phyloP scores from a whole-genome alignment of 2,329 filamentous ascomycete genomes.

The Aciculosporium take region DNA sequence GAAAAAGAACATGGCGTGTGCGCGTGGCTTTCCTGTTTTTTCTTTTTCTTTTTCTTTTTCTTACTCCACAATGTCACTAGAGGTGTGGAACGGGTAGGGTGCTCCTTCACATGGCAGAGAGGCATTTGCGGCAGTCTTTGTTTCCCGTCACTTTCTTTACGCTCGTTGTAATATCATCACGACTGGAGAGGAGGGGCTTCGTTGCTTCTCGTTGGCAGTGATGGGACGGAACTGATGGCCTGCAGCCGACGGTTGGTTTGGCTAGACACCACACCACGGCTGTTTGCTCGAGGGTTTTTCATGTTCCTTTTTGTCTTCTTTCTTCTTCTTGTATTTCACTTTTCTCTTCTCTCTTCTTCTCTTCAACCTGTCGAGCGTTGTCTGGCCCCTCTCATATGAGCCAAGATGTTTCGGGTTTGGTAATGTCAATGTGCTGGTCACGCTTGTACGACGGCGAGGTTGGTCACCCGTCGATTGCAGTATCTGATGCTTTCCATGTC shows the following conservation, averaged over 20 bases:
- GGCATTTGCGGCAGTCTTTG: neutral
- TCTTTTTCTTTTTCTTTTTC: neutral
- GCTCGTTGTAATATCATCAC: constrained; percentile 36
- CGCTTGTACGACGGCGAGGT: constrained; percentile 14
- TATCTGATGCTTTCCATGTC: no score
- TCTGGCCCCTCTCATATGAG: neutral
- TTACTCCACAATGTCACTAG: no score
- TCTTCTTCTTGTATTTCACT: neutral
- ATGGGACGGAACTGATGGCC: neutral
- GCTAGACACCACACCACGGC: neutral
- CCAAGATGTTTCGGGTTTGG: constrained; percentile 3
- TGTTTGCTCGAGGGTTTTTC: neutral
- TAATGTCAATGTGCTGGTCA: constrained; percentile 19
- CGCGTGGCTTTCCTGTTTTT: constrained; percentile 11
- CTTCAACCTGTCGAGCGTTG: neutral
- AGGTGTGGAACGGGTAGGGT: neutral
- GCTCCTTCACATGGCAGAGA: neutral
- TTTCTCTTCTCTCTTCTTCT: neutral
- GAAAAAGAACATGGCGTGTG: constrained; percentile 14
- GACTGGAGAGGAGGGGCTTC: constrained; percentile 22
- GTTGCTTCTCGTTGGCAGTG: neutral
- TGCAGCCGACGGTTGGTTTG: neutral
- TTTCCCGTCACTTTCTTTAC: constrained; percentile 27
- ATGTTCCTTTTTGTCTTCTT: neutral
- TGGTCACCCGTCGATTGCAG: no score